Percentiles rank a stretch among this genome's conserved stretches.
Evolutionary conservation across 805 yeast species (phyloP).

Genomic region (Tetrapisispora iriomotensis): DNA sequence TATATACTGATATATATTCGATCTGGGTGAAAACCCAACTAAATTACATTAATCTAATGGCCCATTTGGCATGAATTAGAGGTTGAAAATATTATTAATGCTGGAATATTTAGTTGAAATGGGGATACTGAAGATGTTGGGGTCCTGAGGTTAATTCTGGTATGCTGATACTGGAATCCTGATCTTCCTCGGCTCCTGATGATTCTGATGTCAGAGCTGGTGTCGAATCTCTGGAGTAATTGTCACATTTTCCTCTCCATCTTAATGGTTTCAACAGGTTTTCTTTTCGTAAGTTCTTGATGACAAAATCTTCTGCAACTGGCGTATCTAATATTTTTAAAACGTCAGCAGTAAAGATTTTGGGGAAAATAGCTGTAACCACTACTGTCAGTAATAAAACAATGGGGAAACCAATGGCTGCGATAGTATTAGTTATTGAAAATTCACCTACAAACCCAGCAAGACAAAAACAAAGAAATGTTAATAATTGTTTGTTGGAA

Average conservation of each 20-base stretch:
- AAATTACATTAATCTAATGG: too few relatives aligned
- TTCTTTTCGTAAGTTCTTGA: constrained; percentile 34
- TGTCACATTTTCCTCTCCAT: not conserved
- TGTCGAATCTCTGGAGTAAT: too few relatives aligned
- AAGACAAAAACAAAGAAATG: constrained; percentile 50
- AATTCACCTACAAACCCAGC: constrained; percentile 72
- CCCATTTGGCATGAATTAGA: too few relatives aligned
- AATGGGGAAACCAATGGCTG: constrained; percentile 92
- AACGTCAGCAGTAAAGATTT: constrained; percentile 51
- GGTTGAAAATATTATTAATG: too few relatives aligned
- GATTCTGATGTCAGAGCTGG: too few relatives aligned
- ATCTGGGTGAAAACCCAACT: too few relatives aligned
- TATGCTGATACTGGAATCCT: too few relatives aligned
- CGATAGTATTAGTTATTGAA: constrained; percentile 75
- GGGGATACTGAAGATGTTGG: too few relatives aligned
- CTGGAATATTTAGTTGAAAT: too few relatives aligned
- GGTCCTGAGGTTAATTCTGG: too few relatives aligned
- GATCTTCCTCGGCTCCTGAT: too few relatives aligned
- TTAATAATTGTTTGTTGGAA: constrained; percentile 32
- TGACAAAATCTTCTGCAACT: constrained; percentile 47
- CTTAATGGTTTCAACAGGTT: constrained; percentile 5
- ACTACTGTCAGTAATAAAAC: constrained; percentile 61
- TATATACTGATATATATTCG: too few relatives aligned
- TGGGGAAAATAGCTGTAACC: constrained; percentile 52
- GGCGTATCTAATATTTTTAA: constrained; percentile 55